Conservation (phyloP, 2,329 filamentous ascomycete genomes). For the Neoascochyta sp. region DNA sequence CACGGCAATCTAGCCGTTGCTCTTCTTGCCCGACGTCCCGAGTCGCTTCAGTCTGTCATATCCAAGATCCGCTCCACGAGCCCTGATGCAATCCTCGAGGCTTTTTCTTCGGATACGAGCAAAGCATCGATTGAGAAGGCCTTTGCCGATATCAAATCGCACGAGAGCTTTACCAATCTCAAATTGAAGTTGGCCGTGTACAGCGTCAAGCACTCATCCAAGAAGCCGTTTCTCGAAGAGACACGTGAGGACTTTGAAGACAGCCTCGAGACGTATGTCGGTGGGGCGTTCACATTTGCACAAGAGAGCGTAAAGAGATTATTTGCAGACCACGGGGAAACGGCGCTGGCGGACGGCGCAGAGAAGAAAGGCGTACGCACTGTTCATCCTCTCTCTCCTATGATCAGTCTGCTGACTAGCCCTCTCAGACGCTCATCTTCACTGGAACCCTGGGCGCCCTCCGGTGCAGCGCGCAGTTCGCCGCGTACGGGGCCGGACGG, state of each 20-base stretch:
- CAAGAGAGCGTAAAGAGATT: conserved; percentile 53
- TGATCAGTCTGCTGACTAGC: no score
- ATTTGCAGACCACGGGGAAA: conserved; percentile 51
- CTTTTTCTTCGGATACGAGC: conserved; percentile 52
- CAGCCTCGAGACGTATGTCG: conserved; percentile 51
- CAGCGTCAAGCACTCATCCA: conserved; percentile 54
- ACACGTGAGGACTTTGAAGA: conserved; percentile 46
- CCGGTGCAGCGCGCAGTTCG: conserved; percentile 53
- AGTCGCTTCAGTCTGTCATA: conserved; percentile 44
- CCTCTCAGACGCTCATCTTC: conserved; percentile 51
- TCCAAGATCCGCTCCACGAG: conserved; percentile 42
- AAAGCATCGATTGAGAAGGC: conserved; percentile 46
- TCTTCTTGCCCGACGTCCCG: conserved; percentile 50
- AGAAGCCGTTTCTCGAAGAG: conserved; percentile 55
- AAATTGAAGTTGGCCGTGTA: conserved; percentile 54
- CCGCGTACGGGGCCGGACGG: conserved; percentile 54
- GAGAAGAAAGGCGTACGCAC: conserved; percentile 51
- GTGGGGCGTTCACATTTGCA: conserved; percentile 54
- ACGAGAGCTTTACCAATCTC: conserved; percentile 48
- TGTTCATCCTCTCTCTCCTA: no score
- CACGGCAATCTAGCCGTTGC: conserved; percentile 56
- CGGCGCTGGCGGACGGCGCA: conserved; percentile 45
- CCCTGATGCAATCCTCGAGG: conserved; percentile 47
- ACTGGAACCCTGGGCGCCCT: conserved; percentile 55
- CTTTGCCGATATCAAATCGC: conserved; percentile 49